A percentile compares a stretch with the other conserved stretches of the same genome.
Evolutionary conservation across 78 protist genomes (phyloP).

Genomic region (Salpingoeca rosetta): DNA sequence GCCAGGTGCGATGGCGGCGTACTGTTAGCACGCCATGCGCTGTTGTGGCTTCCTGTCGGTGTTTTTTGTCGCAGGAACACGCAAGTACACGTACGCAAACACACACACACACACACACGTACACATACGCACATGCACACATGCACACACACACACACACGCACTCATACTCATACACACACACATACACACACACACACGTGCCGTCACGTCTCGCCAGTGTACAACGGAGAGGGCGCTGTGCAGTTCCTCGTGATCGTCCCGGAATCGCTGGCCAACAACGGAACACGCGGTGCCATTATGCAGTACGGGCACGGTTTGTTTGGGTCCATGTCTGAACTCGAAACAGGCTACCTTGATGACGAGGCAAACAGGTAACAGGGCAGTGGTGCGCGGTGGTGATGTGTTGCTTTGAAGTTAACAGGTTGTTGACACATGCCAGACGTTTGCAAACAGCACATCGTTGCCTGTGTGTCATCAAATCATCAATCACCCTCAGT

Average conservation of each 20-base stretch:
- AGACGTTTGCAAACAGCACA: not conserved
- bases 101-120: too few species aligned
- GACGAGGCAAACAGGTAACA: not conserved
- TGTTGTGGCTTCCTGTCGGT: too few species aligned
- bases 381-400: not conserved
- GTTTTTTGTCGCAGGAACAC: too few species aligned
- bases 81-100: too few species aligned
- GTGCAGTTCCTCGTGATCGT: conserved; percentile 6
- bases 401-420: not conserved
- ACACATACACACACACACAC: too few species aligned
- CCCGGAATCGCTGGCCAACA: not conserved
- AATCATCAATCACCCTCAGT: not conserved
- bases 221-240: not conserved
- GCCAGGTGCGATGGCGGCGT: too few species aligned
- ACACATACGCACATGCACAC: too few species aligned
- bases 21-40: too few species aligned
- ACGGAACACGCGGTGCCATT: not conserved
- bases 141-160: too few species aligned
- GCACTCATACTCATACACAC: too few species aligned
- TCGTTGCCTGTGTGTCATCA: not conserved
- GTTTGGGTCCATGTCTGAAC: not conserved
- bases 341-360: not conserved
- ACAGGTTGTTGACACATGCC: not conserved
- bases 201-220: too few species aligned
- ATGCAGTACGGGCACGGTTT: conserved; percentile 11